Base-by-base conservation (phyloP, 257 asterid genomes). In the Petrea volubilis region DNA sequence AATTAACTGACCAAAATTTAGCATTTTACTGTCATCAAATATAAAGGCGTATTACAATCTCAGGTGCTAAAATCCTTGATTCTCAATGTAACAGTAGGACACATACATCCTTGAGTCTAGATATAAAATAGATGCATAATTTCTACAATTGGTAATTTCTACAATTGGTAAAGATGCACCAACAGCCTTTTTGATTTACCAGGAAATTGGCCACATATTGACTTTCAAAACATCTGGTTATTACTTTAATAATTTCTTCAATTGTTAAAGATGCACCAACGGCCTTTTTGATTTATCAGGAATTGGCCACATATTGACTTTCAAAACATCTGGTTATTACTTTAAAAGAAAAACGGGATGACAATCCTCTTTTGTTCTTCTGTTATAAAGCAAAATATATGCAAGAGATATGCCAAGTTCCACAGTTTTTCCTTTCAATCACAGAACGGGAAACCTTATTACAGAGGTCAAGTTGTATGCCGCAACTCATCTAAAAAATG, bases 111-210 rank as follows among this genome's bases (percentile, higher is more conserved):
- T 33, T 2, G 5, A 33, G 7, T 33, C 38, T 33, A 2, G 38
- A 7, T 33, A 33, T 33, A 33, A 7, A 33, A 33, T 34, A 31
- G 13, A 21, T 14, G 15, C 58, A 17, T 14, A n/a, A n/a, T n/a
- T n/a, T n/a, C n/a, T n/a, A n/a, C n/a, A n/a, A n/a, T n/a, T n/a
- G n/a, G n/a, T n/a, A n/a, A n/a, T n/a, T 36, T 13, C 40, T 46
- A 58, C 59, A 70, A 36, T 60, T 15, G 7, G 44, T 38, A 18
- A 47, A 59, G 44, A 71, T 59, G 52, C 66, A 36, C 47, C 25
- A 71, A 11, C 24, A 38, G 46, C 50, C 63, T 14, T 23, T 61
- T 47, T 34, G 40, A 44, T 49, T 57, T 34, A 60, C 68, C 44
- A 49, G 41, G 56, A 20, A n/a, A 13, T 36, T 25, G 31, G 13